Conservation (phyloP, 2,329 filamentous ascomycete genomes). For the Aspergillus ochraceoroseus region DNA sequence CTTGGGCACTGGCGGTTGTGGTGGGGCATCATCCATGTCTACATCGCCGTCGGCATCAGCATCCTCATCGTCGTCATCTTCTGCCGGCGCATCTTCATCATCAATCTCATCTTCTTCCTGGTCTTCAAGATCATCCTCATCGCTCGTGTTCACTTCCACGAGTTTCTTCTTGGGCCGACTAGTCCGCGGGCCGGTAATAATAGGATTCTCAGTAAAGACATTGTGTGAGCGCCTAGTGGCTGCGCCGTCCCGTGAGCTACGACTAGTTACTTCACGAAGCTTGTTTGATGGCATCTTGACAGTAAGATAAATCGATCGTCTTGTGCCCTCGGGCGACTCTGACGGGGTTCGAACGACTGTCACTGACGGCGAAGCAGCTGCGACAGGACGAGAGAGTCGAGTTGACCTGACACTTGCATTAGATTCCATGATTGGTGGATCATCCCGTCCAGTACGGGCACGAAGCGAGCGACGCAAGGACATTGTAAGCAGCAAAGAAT, state of each 20-base stretch:
- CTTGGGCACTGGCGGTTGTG: slow-evolving; percentile 36
- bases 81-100: slow-evolving; percentile 32
- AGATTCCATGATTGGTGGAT: slow-evolving; percentile 30
- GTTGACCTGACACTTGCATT: slow-evolving; percentile 37
- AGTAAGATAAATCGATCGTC: slow-evolving; percentile 45
- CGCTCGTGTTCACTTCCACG: slow-evolving; percentile 45
- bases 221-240: slow-evolving; percentile 37
- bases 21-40: slow-evolving; percentile 46
- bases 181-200: slow-evolving; percentile 44
- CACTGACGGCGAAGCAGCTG: slow-evolving; percentile 31
- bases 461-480: slow-evolving; percentile 39
- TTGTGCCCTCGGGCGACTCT: slow-evolving; percentile 33
- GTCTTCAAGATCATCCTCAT: slow-evolving; percentile 48
- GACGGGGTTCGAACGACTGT: slow-evolving; percentile 38
- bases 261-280: slow-evolving; percentile 45
- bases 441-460: slow-evolving; percentile 30
- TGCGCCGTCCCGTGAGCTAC: slow-evolving; percentile 25
- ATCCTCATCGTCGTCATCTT: slow-evolving; percentile 38
- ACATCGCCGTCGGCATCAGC: slow-evolving; percentile 37
- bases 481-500: slow-evolving; percentile 26
- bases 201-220: slow-evolving; percentile 45
- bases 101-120: slow-evolving; percentile 41
- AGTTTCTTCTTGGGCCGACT: slow-evolving; percentile 45
- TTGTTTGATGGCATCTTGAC: slow-evolving; percentile 50
- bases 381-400: slow-evolving; percentile 32